These are phyloP conservation scores for Eimeria praecox DNA, from an alignment of 169 alveolate species.

Conservation along the genomic window DNA sequence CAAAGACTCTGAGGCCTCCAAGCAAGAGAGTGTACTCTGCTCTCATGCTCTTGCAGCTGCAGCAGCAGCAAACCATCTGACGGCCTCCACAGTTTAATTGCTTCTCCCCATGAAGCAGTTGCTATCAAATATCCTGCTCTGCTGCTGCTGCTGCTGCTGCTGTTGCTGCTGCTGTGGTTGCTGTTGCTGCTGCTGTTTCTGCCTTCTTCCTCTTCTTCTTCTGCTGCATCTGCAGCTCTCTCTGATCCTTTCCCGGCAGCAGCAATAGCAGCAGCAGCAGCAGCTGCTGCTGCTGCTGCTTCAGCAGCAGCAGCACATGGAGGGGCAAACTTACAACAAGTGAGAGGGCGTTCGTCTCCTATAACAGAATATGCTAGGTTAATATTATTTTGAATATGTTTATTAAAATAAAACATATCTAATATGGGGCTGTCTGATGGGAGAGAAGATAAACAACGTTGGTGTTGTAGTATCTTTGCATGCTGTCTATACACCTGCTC, in stretches of 20 bases:
- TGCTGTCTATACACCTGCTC: conserved; percentile 61
- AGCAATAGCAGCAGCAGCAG: neutral
- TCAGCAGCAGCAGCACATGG: neutral
- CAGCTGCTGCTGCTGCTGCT: conserved; percentile 2
- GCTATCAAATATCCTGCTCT: neutral
- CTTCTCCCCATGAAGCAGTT: conserved; percentile 60
- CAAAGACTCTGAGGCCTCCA: conserved; percentile 3
- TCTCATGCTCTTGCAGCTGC: conserved; percentile 10
- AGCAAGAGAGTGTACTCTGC: conserved; percentile 55
- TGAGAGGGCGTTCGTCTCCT: conserved; percentile 82
- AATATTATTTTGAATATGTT: neutral
- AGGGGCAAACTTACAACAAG: conserved; percentile 79
- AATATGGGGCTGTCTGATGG: neutral
- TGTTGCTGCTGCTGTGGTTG: neutral
- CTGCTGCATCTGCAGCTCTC: neutral
- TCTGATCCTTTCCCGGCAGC: conserved; percentile 10
- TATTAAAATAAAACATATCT: neutral
- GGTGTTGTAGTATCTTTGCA: conserved; percentile 39
- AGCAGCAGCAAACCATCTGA: conserved; percentile 45
- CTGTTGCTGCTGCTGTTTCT: neutral
- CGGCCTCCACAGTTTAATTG: conserved; percentile 26
- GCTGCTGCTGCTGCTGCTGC: conserved; percentile 51
- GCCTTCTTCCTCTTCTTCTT: neutral
- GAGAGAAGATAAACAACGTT: conserved; percentile 5
- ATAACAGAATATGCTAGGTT: conserved; percentile 50